phyloP scores from a whole-genome alignment of 2,329 filamentous ascomycete species.

The Ceratocystis papillata region DNA sequence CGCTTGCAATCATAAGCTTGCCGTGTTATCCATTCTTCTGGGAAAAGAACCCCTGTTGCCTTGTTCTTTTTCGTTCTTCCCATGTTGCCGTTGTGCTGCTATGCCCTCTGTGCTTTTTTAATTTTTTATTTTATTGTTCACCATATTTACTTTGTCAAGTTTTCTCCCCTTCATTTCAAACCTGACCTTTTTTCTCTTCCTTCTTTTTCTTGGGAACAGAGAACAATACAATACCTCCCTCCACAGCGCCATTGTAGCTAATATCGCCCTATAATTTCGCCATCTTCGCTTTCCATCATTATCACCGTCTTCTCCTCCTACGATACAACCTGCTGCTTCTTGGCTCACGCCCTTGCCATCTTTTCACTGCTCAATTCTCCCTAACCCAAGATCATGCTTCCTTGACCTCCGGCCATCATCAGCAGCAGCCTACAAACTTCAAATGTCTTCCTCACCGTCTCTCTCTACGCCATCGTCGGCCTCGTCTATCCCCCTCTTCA shows the following conservation, averaged over 20 bases:
- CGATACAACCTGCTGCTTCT: not conserved
- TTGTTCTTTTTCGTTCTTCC: slow-evolving; percentile 17
- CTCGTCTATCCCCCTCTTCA: slow-evolving; percentile 10
- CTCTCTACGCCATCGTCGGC: slow-evolving; percentile 15
- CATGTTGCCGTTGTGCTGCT: not conserved
- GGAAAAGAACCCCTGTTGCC: slow-evolving; percentile 1
- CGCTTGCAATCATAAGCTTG: slow-evolving; percentile 1
- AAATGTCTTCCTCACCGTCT: slow-evolving; percentile 8
- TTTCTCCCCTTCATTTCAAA: not conserved
- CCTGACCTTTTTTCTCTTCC: not conserved
- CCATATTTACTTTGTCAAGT: slow-evolving; percentile 5
- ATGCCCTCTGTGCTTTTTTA: slow-evolving; percentile 15
- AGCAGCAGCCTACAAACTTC: not conserved
- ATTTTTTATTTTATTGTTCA: not conserved
- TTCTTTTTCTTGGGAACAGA: not conserved
- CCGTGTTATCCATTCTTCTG: slow-evolving; percentile 5
- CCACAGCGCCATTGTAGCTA: no score
- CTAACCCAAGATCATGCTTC: not conserved
- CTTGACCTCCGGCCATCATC: slow-evolving; percentile 7
- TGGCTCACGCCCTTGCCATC: not conserved
- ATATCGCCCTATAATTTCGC: no score
- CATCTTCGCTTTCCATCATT: not conserved
- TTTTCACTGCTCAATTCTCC: not conserved
- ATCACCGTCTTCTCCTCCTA: not conserved
- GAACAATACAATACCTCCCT: no score